A percentile compares a stretch with the other conserved stretches of the same genome.
These are phyloP conservation scores for Pythium aquatile DNA, from an alignment of 352 stramenopile genomes.

Conservation along the genomic window DNA sequence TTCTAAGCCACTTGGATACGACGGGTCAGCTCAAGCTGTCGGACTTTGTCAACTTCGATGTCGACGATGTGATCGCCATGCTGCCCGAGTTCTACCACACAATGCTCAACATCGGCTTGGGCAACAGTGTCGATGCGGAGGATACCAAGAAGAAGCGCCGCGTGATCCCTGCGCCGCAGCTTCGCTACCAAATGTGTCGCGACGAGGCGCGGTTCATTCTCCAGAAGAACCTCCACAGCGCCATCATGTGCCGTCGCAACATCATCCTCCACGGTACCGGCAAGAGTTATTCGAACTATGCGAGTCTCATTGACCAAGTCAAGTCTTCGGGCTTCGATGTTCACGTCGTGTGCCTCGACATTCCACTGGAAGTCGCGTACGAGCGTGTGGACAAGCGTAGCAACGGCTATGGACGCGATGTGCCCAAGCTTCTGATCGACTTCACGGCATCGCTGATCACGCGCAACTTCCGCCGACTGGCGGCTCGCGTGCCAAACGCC, in stretches of 20 bases:
- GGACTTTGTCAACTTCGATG: constrained; percentile 85
- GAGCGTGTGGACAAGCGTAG: constrained; percentile 61
- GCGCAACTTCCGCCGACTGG: constrained; percentile 63
- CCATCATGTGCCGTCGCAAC: constrained; percentile 77
- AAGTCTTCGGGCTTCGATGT: constrained; percentile 65
- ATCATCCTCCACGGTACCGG: constrained; percentile 79
- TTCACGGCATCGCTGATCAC: constrained; percentile 60
- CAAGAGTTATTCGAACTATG: constrained; percentile 70
- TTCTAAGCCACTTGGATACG: constrained; percentile 71
- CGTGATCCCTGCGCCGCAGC: constrained; percentile 46
- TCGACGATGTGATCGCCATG: constrained; percentile 77
- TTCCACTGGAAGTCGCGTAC: constrained; percentile 60
- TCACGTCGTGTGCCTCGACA: constrained; percentile 78
- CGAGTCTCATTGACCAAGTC: constrained; percentile 60
- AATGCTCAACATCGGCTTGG: constrained; percentile 78
- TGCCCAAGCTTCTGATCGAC: constrained; percentile 64
- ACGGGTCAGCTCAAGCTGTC: constrained; percentile 62
- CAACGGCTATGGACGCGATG: constrained; percentile 65
- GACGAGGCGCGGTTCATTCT: constrained; percentile 82
- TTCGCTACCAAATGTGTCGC: constrained; percentile 74
- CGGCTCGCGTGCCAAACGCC: constrained; percentile 58
- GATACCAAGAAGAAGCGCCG: constrained; percentile 8
- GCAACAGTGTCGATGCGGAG: constrained; percentile 31
- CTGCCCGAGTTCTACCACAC: constrained; percentile 80
- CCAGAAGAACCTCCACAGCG: constrained; percentile 74